A percentile compares a stretch with the other conserved stretches of the same genome.
Conservation (phyloP, 768 basidiomycete species). For the Hygrophoropsis aurantiaca region DNA sequence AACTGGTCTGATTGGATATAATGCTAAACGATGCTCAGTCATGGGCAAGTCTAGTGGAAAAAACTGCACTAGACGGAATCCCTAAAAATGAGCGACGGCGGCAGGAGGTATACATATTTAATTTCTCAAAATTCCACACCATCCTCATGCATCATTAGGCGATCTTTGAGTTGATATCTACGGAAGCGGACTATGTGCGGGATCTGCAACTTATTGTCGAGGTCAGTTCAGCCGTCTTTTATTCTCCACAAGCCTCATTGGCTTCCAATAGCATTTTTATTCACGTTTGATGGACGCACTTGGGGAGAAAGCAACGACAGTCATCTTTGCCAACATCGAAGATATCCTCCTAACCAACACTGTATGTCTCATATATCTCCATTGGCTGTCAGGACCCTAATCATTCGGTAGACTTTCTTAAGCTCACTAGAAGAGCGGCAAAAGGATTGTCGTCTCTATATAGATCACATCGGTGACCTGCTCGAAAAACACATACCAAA, state of each 20-base stretch:
- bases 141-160: slow-evolving; percentile 45
- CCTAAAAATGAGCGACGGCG: slow-evolving; percentile 76
- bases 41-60: slow-evolving; percentile 92
- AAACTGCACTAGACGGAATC: slow-evolving; percentile 77
- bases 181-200: slow-evolving; percentile 87
- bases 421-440: slow-evolving; percentile 91
- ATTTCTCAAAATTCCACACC: neutral
- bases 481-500: slow-evolving; percentile 70
- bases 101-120: slow-evolving; percentile 64
- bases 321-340: slow-evolving; percentile 92
- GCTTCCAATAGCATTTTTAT: slow-evolving; percentile 70
- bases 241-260: neutral
- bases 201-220: slow-evolving; percentile 91
- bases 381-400: neutral
- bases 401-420: slow-evolving; percentile 60
- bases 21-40: slow-evolving; percentile 45
- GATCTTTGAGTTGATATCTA: slow-evolving; percentile 93
- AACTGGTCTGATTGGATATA: slow-evolving; percentile 2
- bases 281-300: slow-evolving; percentile 71
- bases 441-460: slow-evolving; percentile 86
- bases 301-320: slow-evolving; percentile 72
- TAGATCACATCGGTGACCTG: slow-evolving; percentile 87
- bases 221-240: slow-evolving; percentile 40
- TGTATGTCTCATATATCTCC: slow-evolving; percentile 37
- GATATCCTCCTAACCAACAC: slow-evolving; percentile 90